Base-by-base conservation (phyloP, 2,329 filamentous ascomycete genomes). In the Neonectria sp. region DNA sequence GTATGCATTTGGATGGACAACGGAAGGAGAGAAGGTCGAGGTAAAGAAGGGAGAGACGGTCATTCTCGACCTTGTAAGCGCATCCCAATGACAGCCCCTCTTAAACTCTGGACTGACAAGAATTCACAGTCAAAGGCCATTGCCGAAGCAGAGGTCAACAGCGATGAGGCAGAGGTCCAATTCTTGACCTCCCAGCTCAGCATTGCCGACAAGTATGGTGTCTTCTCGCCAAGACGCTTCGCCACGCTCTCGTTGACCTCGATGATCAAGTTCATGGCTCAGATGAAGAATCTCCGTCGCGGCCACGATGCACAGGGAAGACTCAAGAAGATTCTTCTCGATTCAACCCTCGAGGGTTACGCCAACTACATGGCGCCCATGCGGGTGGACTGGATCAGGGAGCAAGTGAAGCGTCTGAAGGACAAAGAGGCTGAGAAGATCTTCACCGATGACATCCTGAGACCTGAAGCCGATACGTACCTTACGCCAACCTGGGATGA, bases 311-410 rank as follows among this genome's bases (percentile, higher is more conserved):
- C 64, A 0, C 73, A 72, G 2, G 73, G 68, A 0, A 57, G 52
- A 1, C 49, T 62, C 27, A 75, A 75, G 63, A 69, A 63, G 11
- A 24, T 75, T 17, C 49, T 29, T 3, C 46, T 74, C 2, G 68
- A 67, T 8, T 37, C 68, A 0, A 62, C 71, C 0, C 43, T 40
- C 0, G 70, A 73, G 12, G 52, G 59, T 2, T 75, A 74, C 46
- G 57, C 69, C 3, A 74, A 74, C 57, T 74, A 69, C 63, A 71
- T 75, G 69, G 70, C 68, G n/a, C 40, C 64, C 21, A 71, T 71
- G 65, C 60, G 68, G 11, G 57, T 73, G 53, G 24, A 59, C 11
- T 53, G 48, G 24, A 33, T 29, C n/a, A 35, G 2, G 21, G 21
- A 21, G 21, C 21, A 21, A 21, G 21, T 21, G 2, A 21, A 21